Conservation (phyloP, 1,284 basidiomycete species). For the Pseudozyma sp. region DNA sequence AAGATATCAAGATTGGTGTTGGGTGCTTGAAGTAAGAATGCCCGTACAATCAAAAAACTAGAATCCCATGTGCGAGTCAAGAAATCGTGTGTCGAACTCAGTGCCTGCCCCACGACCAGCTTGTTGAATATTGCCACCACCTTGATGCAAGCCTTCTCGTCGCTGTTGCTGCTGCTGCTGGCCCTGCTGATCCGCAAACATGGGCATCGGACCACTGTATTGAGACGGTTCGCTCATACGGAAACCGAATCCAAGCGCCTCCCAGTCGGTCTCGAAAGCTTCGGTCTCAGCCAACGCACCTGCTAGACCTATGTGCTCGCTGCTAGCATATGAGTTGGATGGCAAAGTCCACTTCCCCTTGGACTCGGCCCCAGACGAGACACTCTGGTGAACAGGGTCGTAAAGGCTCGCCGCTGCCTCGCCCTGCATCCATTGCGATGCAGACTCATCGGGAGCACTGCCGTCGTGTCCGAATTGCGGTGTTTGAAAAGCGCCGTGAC, state of each 20-base stretch:
- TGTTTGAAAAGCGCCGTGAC: background rate
- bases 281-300: conserved; percentile 11
- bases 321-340: background rate
- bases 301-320: conserved; percentile 2
- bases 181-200: conserved; percentile 11
- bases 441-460: conserved; percentile 8
- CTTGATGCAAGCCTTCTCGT: background rate
- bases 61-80: conserved; percentile 51
- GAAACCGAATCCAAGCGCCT: conserved; percentile 42
- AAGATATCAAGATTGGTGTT: background rate
- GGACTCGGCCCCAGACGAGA: conserved; percentile 1
- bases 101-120: conserved; percentile 11
- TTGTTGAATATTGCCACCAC: conserved; percentile 2
- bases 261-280: conserved; percentile 43
- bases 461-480: conserved; percentile 1
- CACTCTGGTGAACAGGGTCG: conserved; percentile 10
- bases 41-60: background rate
- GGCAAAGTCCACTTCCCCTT: conserved; percentile 16
- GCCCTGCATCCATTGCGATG: conserved; percentile 6
- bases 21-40: background rate
- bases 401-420: conserved; percentile 15
- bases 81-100: conserved; percentile 42
- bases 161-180: conserved; percentile 17
- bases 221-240: conserved; percentile 18
- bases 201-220: conserved; percentile 3